Evolutionary conservation across 345 rosid genomes (phyloP).

Genomic region (Brassica napus): Da-Ae NC_063437.1:18883501-18884000

Average conservation of each 20-base stretch:
- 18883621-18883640: constrained; percentile 78
- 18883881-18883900: constrained; percentile 92
- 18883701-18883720: constrained; percentile 1
- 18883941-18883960: too few species aligned
- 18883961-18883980: neutral
- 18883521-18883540: neutral
- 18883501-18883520: neutral
- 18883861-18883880: constrained; percentile 64
- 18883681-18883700: neutral
- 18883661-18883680: neutral
- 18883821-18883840: constrained; percentile 70
- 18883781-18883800: constrained; percentile 96
- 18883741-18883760: constrained; percentile 76
- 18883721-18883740: neutral
- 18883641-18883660: constrained; percentile 82
- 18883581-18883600: constrained; percentile 58
- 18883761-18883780: constrained; percentile 69
- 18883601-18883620: constrained; percentile 54
- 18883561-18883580: constrained; percentile 98
- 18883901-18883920: neutral
- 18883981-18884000: constrained; percentile 38
- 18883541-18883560: constrained; percentile 72
- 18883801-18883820: constrained; percentile 89
- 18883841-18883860: constrained; percentile 59
- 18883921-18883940: neutral